Base-by-base conservation (phyloP, 2,329 filamentous ascomycete species). In the Cadophora sp. region DNA sequence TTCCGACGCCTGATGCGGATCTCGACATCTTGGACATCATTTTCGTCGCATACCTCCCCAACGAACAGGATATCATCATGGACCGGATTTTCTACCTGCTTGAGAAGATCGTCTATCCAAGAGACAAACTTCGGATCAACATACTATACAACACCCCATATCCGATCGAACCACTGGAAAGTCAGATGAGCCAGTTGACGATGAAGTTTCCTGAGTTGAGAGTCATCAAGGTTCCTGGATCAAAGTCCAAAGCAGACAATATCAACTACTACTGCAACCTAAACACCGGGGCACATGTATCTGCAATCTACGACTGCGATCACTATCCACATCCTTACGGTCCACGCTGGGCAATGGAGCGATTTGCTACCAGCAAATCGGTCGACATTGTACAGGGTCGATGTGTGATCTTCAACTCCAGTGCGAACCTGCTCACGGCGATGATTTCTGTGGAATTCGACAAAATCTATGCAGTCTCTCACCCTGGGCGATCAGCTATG, bases 391-490 rank as follows among this genome's bases (percentile, higher is more conserved):
- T 84, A 6, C 82, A 84, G 74, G 82, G 82, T 8, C 80, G 82
- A 24, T 84, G 82, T 71, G 78, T 84, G 4, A 76, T 84, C 39
- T 82, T 83, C 75, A 84, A 84, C 71, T 77, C 82, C 5, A 75
- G 76, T 14, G 80, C 81, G 4, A 79, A 76, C 4, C 78, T 82
- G 70, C 76, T 82, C 51, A 79, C 82, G 0, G 79, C 77, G 56
- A 81, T 84, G 80, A 83, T 84, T 18, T 78, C 80, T 1, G 79
- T 83, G 41, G 82, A 84, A 68, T 84, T 84, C 65, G 82, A 84
- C 73, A 83, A 83, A 73, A 84, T 84, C 66, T 84, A 84, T 69
- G 82, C 82, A 2, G 82, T 83, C 13, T 83, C 82, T 13, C 82
- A 84, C 69, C 82, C 82, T 1, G 82, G 82, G 5, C 78, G 82